Evolutionary conservation across 306 rosid genomes (phyloP), one percentile per base, ranked within the genome.

Genomic region (Heteromeles arbutifolia): DNA sequence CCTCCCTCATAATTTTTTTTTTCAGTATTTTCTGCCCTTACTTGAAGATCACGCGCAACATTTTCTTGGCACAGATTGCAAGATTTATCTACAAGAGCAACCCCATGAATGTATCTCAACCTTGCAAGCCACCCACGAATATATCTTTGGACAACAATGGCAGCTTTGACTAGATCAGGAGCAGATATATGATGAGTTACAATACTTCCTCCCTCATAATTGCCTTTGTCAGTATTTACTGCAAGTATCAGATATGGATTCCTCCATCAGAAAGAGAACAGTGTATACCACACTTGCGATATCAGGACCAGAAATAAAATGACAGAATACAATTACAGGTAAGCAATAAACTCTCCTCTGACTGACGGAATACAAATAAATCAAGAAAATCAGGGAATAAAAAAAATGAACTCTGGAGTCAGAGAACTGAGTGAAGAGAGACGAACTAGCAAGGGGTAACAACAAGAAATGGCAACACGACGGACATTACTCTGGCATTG

Each of bases 201-300:
- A 57, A 61, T 62, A 48, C 79, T 28, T 34, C 65, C 43, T 37
- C 43, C 43, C 43, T 39, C 11, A 39, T 8, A 39, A 8, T 39
- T 39, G 48, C 81, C 67, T 79, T 74, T 89, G 53, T 89, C 89
- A 77, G 93, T 92, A 77, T 71, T 84, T 82, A 89, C 97, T 93
- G 84, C 56, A 77, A 83, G 76, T 48, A 74, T 73, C 57, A 62
- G 3, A 71, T 52, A 70, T 48, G 39, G 26, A 53, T 73, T 75
- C 61, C 70, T 75, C 70, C 8, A 59, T 67, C 72, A 81, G 69
- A 67, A 17, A 78, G 45, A 77, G 34, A 77, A n/a, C 5, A 72
- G 45, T 53, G 44, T 53, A 39, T 61, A 65, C 17, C 21, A 66
- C 61, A 64, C 70, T 63, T 56, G 31, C 22, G 61, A 71, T 45